phyloP scores from a whole-genome alignment of 129 eudicot species.

The Escallonia rubra region DNA sequence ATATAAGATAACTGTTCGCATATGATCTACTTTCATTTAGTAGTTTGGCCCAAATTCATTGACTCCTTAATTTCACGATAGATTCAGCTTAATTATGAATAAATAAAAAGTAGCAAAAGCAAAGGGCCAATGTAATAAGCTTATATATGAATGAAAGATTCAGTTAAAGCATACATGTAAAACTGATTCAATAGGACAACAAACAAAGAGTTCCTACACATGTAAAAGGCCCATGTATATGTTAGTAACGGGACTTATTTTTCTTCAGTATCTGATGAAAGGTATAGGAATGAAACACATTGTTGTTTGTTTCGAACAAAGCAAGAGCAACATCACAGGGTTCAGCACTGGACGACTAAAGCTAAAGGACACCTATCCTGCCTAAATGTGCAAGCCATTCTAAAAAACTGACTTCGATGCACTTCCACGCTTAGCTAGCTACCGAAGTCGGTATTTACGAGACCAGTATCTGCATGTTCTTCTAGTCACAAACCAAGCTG shows the following conservation, averaged over 20 bases:
- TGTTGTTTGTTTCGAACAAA: neutral
- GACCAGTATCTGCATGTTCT: neutral
- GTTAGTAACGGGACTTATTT: neutral
- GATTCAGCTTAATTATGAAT: neutral
- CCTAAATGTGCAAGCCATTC: conserved; percentile 1
- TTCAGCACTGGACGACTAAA: neutral
- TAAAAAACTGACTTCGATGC: conserved; percentile 8
- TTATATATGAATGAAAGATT: neutral
- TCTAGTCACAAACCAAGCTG: conserved; percentile 2
- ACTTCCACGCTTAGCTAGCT: neutral
- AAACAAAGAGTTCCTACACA: neutral
- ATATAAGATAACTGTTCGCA: too few species aligned
- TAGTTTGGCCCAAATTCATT: too few species aligned
- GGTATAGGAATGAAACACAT: neutral
- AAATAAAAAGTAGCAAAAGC: neutral
- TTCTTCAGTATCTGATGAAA: neutral
- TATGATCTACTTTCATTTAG: too few species aligned
- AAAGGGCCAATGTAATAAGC: neutral
- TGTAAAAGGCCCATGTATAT: neutral
- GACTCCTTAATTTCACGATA: neutral
- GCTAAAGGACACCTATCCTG: neutral
- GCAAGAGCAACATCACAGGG: neutral
- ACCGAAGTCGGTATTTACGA: neutral
- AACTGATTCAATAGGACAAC: too few species aligned
- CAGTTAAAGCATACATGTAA: too few species aligned